phyloP scores from a whole-genome alignment of 2,329 filamentous ascomycete genomes.

The Colletotrichum lini region DNA sequence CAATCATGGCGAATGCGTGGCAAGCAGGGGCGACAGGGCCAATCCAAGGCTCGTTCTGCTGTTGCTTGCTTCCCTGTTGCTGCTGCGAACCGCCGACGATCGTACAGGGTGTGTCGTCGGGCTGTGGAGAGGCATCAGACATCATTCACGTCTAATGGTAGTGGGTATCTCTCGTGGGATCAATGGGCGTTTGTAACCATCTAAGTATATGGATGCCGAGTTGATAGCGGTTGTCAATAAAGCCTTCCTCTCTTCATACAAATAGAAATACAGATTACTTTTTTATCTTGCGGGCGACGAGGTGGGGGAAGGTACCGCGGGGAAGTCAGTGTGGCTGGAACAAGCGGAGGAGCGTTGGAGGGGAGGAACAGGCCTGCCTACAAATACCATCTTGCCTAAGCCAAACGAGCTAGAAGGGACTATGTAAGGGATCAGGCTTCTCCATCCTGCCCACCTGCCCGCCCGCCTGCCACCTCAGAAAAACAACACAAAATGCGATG shows the following conservation, averaged over 20 bases:
- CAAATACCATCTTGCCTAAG: background rate
- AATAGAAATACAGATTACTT: background rate
- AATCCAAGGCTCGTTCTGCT: constrained; percentile 3
- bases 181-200: no score
- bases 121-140: no score
- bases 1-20: constrained; percentile 6
- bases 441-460: background rate
- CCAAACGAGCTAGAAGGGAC: constrained; percentile 20
- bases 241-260: no score
- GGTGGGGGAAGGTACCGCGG: constrained; percentile 9
- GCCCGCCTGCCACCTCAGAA: constrained; percentile 32
- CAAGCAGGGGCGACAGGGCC: constrained; percentile 6
- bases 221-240: no score
- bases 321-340: constrained; percentile 17
- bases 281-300: constrained; percentile 11
- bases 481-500: background rate
- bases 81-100: constrained; percentile 29
- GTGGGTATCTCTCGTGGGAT: no score
- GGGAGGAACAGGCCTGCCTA: constrained; percentile 22
- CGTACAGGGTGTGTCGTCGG: background rate
- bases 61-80: constrained; percentile 3
- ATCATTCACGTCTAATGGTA: no score
- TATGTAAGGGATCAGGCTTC: constrained; percentile 8
- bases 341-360: background rate
- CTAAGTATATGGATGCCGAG: no score